Evolutionary conservation across 2,329 filamentous ascomycete genomes (phyloP), one percentile per base, ranked within the genome.

Genomic region (Microdochium bolleyi): DNA sequence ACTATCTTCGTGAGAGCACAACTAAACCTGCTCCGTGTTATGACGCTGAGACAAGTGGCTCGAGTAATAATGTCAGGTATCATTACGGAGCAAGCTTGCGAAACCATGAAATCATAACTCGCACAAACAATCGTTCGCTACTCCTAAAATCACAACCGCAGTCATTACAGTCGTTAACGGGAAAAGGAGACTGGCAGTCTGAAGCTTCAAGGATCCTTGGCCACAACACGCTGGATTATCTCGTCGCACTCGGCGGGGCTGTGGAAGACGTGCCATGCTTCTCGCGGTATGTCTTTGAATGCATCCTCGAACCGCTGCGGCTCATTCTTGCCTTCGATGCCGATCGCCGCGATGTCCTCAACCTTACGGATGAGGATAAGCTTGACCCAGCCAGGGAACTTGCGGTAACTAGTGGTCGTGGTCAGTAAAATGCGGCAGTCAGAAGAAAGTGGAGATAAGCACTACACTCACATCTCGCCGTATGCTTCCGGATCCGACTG

Each of bases 401-500:
- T 76, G 51, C 83, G 78, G 60, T 81, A 85, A 11, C 79, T 82
- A 27, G 25, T n/a, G 24, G 14, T n/a, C 19, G 10, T n/a, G 21
- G 25, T 19, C 14, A 34, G 41, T 13, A 34, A 24, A 14, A 19
- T 52, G 16, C 13, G 19, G 1, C 14, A 10, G 24, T 34, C 30
- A 22, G 14, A 10, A 49, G 14, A 19, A 21, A 19, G 7, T 16
- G n/a, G 19, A 13, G 19, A 49, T n/a, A n/a, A n/a, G 56, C 13
- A n/a, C 7, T 4, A 1, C 25, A 68, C 76, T 68, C 78, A 91
- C 69, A 89, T 83, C 59, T 92, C 85, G 25, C 85, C 92, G 64
- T 96, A 97, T 0, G 89, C 83, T 66, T 97, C 92, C 0, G 92
- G 92, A 61, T 97, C 92, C 24, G 83, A 87, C 69, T 96, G 92